Percentiles rank a stretch among this genome's conserved stretches.
Evolutionary conservation across 306 rosid genomes (phyloP).

Genomic region (Argentina anserina): DNA sequence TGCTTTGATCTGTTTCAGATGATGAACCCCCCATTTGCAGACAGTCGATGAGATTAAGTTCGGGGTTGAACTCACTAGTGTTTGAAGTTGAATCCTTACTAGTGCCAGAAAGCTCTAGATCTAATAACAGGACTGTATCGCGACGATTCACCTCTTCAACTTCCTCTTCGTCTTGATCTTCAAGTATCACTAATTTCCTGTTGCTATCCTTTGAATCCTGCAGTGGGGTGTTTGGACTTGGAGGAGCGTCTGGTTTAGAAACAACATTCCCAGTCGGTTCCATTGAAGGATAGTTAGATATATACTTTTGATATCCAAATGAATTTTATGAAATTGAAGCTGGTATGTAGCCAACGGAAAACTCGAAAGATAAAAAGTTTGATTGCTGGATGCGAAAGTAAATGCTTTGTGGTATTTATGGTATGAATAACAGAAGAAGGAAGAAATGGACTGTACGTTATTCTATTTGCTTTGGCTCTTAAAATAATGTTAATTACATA

Average conservation of each 20-base stretch:
- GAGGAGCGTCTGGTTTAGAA: slow-evolving; percentile 34
- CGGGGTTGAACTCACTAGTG: slow-evolving; percentile 19
- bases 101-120: slow-evolving; percentile 39
- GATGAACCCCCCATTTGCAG: slow-evolving; percentile 38
- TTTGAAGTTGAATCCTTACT: slow-evolving; percentile 4
- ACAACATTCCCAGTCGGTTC: slow-evolving; percentile 26
- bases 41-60: slow-evolving; percentile 47
- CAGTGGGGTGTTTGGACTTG: slow-evolving; percentile 51
- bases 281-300: slow-evolving; percentile 33
- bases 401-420: slow-evolving; percentile 33
- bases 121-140: slow-evolving; percentile 25
- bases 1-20: slow-evolving; percentile 6
- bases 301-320: neutral
- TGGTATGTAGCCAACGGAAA: neutral
- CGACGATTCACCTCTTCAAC: neutral
- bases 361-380: neutral
- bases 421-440: slow-evolving; percentile 23
- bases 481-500: neutral
- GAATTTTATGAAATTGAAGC: neutral
- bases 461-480: neutral
- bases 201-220: slow-evolving; percentile 43
- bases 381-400: slow-evolving; percentile 24
- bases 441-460: slow-evolving; percentile 10
- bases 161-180: slow-evolving; percentile 20
- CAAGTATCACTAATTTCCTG: slow-evolving; percentile 9